Base-by-base conservation (phyloP, 345 rosid species). In the Eucalyptus fibrosa region DNA sequence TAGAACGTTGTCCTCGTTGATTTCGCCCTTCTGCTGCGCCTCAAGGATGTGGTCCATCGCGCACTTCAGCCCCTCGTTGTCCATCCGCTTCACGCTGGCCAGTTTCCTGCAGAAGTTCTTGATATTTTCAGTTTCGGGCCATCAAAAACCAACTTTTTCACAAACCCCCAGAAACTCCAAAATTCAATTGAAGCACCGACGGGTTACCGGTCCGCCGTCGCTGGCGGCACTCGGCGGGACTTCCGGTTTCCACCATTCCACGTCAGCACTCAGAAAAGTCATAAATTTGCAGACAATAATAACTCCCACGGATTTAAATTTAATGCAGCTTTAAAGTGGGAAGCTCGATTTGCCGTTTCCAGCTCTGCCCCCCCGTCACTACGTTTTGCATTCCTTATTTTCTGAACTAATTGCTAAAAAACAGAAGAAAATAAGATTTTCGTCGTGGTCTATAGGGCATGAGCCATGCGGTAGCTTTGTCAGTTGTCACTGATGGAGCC, bases 21-120 rank as follows among this genome's bases (percentile, higher is more conserved):
- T 98, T 91, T 98, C 99, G 50, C 99, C 99, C 90, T 96, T 97
- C 45, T 94, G 93, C 50, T 97, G 95, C 55, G 99, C 98, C 28
- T 98, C 99, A 88, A 98, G 90, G 15, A 98, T 96, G 80, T 98
- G 99, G 91, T 98, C 99, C 13, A 98, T 98, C 17, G 99, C 99
- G 37, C 99, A 98, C 92, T 97, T 97, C 92, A 96, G 89, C 30
- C 95, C 96, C 30, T 95, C 97, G 72, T 89, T 94, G 87, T 87
- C 93, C 93, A 93, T 94, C 88, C 91, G 92, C 91, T 92, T 94
- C 12, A 97, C 90, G 93, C 98, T 94, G 82, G 92, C 92, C 8
- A 97, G 89, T 92, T 95, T 97, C 97, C 99, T 98, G 94, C 56
- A 40, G 47, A 37, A 77, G 83, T 77, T 19, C 6, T 23, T 44